Base-by-base conservation (phyloP, 1,284 basidiomycete genomes). In the Moesziomyces antarcticus region DNA sequence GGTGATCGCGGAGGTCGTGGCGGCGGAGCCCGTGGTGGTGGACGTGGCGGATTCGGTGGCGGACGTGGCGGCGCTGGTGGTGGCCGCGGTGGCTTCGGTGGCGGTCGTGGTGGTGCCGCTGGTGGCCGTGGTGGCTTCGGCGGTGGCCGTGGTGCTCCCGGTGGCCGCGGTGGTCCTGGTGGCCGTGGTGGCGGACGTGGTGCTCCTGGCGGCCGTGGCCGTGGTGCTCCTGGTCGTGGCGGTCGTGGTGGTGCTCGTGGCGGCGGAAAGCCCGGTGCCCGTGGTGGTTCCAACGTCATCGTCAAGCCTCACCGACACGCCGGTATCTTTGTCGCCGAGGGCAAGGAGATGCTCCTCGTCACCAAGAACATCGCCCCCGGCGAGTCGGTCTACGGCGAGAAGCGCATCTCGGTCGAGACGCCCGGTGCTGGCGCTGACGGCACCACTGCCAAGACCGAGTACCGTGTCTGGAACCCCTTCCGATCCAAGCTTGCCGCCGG, bases 401-500 rank as follows among this genome's bases (percentile, higher is more conserved):
- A 99, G 84, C 82, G 85, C 52, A 85, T 86, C 69, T 79, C 81
- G 37, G 84, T 86, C 63, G 88, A 86, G 92, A 73, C 77, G 1
- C 95, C 86, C 89, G 70, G 75, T 33, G 58, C 73, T 4, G 71
- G 67, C 11, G 90, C 50, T 88, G 88, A 89, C 62, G 91, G 92
- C 51, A 85, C 86, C 58, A 92, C 90, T 16, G 53, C 69, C 66
- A 99, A 99, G 88, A 88, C 91, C 79, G 96, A 99, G 86, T 99
- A 98, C 87, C 89, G 96, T 68, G 97, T 99, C 37, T 99, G 96
- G 96, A 99, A 99, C 87, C 97, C 96, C 61, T 99, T 99, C 91
- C 89, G 97, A 77, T 91, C 90, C 84, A 99, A 99, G 88, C 87
- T 99, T 78, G 97, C 96, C 37, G 96, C 96, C 43, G 97, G 96